These are phyloP conservation scores for Mortierella hygrophila DNA, from an alignment of 192 early-diverging fungal species.

Conservation along the genomic window DNA sequence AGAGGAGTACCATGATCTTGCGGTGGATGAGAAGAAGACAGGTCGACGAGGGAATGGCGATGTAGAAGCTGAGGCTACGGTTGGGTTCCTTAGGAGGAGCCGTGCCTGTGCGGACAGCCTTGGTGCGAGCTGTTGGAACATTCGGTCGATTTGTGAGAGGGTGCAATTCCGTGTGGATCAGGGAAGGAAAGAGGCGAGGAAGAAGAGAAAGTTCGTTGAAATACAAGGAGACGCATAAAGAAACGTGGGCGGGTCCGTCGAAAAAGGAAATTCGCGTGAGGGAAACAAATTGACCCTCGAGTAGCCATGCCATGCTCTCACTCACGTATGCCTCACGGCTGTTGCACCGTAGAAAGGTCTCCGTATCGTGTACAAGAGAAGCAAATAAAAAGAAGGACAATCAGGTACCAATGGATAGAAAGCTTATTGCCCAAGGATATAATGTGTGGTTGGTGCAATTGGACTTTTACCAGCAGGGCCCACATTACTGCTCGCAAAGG, in stretches of 20 bases:
- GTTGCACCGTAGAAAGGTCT: too few species aligned
- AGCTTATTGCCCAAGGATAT: too few species aligned
- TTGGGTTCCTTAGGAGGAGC: conserved; percentile 1
- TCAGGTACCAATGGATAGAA: too few species aligned
- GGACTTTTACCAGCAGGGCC: background rate
- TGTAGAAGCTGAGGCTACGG: background rate
- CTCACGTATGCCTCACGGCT: background rate
- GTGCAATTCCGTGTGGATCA: background rate
- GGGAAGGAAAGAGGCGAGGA: background rate
- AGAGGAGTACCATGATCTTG: conserved; percentile 6
- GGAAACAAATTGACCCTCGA: background rate
- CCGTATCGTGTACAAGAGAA: too few species aligned
- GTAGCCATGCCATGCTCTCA: background rate
- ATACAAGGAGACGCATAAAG: background rate
- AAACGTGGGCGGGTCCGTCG: background rate
- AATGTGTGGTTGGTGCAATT: too few species aligned
- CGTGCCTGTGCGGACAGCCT: conserved; percentile 1
- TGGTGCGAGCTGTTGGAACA: conserved; percentile 17
- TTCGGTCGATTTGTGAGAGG: background rate
- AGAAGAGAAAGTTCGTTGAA: background rate
- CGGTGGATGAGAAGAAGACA: conserved; percentile 32
- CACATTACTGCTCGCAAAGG: background rate
- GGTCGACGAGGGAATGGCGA: conserved; percentile 36
- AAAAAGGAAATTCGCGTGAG: conserved; percentile 5
- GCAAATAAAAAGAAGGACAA: too few species aligned